Evolutionary conservation across 352 stramenopile species (phyloP).

Genomic region (Blastocystis sp.): DNA sequence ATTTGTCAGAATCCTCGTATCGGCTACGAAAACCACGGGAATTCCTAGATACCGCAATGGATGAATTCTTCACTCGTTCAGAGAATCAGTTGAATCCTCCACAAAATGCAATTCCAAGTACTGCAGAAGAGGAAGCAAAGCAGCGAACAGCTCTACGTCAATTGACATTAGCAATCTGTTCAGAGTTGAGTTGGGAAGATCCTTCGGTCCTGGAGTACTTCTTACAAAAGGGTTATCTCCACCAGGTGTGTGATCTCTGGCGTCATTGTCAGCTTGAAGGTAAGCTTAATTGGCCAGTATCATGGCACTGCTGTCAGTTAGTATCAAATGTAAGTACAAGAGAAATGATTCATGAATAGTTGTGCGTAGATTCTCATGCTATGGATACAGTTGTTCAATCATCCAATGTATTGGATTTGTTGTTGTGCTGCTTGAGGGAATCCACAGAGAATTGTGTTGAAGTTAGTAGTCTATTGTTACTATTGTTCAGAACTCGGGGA

Average conservation of each 20-base stretch:
- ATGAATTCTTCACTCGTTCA: not conserved
- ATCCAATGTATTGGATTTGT: not conserved
- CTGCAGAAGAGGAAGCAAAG: slow-evolving; percentile 21
- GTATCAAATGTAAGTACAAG: not conserved
- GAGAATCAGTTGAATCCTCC: not conserved
- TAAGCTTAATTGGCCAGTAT: not conserved
- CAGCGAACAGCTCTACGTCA: not conserved
- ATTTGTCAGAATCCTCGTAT: not conserved
- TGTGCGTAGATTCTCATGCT: not conserved
- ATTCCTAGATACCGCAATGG: slow-evolving; percentile 5
- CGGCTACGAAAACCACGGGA: not conserved
- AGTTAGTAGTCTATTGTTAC: not conserved
- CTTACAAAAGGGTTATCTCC: not conserved
- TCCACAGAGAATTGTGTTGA: not conserved
- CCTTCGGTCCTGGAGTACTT: not conserved
- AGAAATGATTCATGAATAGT: not conserved
- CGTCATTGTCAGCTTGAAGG: not conserved
- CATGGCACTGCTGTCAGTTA: not conserved
- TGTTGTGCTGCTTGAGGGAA: not conserved
- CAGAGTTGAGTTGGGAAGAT: not conserved
- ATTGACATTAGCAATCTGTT: not conserved
- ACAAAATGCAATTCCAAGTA: not conserved
- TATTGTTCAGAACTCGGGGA: not conserved
- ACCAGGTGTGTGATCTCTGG: not conserved
- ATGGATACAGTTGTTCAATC: not conserved